phyloP scores from a whole-genome alignment of 495 filamentous ascomycete species.

The Cercophora samala region DNA sequence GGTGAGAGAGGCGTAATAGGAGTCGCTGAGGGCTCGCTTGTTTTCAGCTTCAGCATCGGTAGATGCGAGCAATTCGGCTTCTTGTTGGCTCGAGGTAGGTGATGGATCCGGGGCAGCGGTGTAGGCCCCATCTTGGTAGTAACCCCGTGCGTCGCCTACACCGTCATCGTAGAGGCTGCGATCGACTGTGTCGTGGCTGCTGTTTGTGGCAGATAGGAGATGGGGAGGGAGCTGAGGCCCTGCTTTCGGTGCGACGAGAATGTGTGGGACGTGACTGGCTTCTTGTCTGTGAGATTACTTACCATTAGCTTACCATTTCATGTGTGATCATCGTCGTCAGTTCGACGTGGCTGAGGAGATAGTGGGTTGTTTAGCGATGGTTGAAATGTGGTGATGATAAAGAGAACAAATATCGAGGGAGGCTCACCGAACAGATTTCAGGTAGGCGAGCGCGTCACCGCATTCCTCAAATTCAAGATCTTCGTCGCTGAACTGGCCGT shows the following conservation, averaged over 20 bases:
- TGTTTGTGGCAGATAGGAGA: conserved; percentile 22
- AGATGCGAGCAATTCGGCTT: conserved; percentile 10
- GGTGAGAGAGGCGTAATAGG: conserved; percentile 62
- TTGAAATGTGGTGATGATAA: conserved; percentile 19
- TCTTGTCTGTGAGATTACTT: conserved; percentile 56
- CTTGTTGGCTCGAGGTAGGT: conserved; percentile 2
- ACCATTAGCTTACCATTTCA: conserved; percentile 38
- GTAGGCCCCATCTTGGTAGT: conserved; percentile 71
- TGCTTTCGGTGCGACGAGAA: conserved; percentile 56
- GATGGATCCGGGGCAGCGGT: conserved; percentile 46
- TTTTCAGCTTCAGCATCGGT: conserved; percentile 47
- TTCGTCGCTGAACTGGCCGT: conserved; percentile 39
- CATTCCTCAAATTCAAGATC: conserved; percentile 57
- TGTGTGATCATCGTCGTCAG: conserved; percentile 12
- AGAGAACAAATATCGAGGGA: conserved; percentile 11
- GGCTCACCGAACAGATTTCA: conserved; percentile 76
- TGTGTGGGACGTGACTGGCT: conserved; percentile 64
- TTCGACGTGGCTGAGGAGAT: conserved; percentile 18
- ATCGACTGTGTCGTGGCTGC: conserved; percentile 30
- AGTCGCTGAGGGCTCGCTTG: conserved; percentile 45
- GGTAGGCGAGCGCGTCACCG: conserved; percentile 66
- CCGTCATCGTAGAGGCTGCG: conserved; percentile 42
- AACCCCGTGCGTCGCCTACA: conserved; percentile 53
- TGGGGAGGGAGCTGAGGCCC: conserved; percentile 45
- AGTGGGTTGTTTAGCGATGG: conserved; percentile 33